Percentiles rank a stretch among this genome's conserved stretches.
Evolutionary conservation across 148 eudicot species (phyloP).

Genomic region (Pouteria glomerata): DNA sequence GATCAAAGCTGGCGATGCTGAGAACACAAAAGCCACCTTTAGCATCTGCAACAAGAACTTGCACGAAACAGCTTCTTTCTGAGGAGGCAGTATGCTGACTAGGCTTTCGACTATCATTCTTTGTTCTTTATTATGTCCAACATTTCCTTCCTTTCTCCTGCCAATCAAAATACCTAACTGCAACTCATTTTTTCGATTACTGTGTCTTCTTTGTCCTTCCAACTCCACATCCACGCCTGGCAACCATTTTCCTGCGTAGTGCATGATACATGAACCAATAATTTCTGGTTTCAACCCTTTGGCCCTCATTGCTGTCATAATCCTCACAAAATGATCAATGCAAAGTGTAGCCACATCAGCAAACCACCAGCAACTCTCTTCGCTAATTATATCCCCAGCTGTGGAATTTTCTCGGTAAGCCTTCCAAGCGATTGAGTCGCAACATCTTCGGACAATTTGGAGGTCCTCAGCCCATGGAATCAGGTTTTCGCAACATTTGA

Average conservation of each 20-base stretch:
- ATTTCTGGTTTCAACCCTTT: constrained; percentile 40
- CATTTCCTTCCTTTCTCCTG: constrained; percentile 21
- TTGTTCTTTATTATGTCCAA: constrained; percentile 36
- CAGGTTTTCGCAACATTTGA: constrained; percentile 50
- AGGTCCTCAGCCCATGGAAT: constrained; percentile 76
- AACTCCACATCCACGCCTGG: constrained; percentile 34
- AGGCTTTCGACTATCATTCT: constrained; percentile 57
- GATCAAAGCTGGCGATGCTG: constrained; percentile 56
- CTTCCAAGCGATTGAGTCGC: constrained; percentile 61
- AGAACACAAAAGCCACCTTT: constrained; percentile 47
- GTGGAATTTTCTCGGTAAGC: constrained; percentile 30
- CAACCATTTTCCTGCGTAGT: constrained; percentile 57
- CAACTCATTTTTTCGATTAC: constrained; percentile 29
- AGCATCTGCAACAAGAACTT: constrained; percentile 52
- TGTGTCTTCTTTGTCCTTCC: constrained; percentile 15
- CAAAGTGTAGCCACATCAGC: constrained; percentile 47
- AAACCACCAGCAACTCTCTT: constrained; percentile 51
- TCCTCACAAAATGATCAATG: constrained; percentile 60
- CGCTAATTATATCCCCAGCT: constrained; percentile 11
- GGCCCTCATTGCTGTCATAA: constrained; percentile 45
- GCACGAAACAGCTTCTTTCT: constrained; percentile 57
- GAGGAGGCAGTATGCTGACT: constrained; percentile 55
- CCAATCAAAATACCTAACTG: constrained; percentile 43
- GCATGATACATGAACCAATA: constrained; percentile 48
- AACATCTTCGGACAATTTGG: constrained; percentile 62